phyloP scores from a whole-genome alignment of 192 early-diverging fungal species.

The Chytriomyces sp. region DNA sequence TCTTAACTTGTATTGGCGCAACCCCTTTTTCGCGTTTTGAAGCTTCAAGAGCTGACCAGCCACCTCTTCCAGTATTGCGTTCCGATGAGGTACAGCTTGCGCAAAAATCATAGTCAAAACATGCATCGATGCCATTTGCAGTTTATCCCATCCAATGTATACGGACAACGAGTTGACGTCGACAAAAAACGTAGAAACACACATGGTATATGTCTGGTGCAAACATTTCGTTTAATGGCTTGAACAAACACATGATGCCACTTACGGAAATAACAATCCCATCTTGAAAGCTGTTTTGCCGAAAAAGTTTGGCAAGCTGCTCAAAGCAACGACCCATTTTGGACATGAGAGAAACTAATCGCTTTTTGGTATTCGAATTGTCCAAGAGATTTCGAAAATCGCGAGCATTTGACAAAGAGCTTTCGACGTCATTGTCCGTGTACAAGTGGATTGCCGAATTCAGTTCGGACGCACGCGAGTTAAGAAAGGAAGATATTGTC shows the following conservation, averaged over 20 bases:
- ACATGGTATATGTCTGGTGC: conserved; percentile 10
- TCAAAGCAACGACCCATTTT: background rate
- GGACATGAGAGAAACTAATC: background rate
- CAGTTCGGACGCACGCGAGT: background rate
- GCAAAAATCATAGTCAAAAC: conserved; percentile 53
- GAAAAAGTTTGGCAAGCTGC: background rate
- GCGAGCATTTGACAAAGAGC: background rate
- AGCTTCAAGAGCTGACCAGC: conserved; percentile 73
- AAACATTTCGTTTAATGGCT: too few species aligned
- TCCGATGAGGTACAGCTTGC: conserved; percentile 64
- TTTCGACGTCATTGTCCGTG: background rate
- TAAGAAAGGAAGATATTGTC: background rate
- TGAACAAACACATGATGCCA: too few species aligned
- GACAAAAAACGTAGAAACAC: conserved; percentile 44
- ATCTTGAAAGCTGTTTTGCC: background rate
- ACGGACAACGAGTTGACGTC: conserved; percentile 22
- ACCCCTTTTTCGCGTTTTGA: conserved; percentile 58
- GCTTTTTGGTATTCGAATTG: background rate
- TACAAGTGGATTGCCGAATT: background rate
- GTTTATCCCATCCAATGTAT: conserved; percentile 33
- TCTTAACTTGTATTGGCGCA: conserved; percentile 56
- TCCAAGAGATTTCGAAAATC: background rate
- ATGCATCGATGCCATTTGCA: conserved; percentile 40
- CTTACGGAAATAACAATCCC: conserved; percentile 1
- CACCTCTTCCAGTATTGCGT: conserved; percentile 89